Base-by-base conservation (phyloP, 495 filamentous ascomycete species). In the Niebla homalea region DNA sequence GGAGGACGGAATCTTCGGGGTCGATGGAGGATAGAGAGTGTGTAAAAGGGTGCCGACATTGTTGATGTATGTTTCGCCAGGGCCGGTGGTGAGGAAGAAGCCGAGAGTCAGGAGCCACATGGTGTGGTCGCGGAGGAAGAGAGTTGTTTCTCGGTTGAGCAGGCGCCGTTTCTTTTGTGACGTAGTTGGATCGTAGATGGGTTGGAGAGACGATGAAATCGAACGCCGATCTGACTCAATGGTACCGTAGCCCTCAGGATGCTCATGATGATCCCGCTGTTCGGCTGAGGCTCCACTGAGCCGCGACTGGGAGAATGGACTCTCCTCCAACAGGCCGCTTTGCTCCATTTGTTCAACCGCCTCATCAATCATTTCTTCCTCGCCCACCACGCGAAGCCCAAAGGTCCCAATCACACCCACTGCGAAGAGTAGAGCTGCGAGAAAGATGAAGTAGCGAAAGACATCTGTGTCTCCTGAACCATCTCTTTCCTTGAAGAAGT, bases 21-120 rank as follows among this genome's bases (percentile, higher is more conserved):
- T 69, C 10, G 70, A 64, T 11, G 79, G 75, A 0, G 86, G 81
- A 48, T 81, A 85, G 10, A 97, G 70, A 1, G 92, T 89, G 52
- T 84, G 82, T 58, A 95, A 87, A 50, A 98, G 81, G 19, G 90
- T 94, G 39, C 92, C 92, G 42, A 98, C 65, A 57, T 98, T 98
- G 68, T 97, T 98, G 59, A 96, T 88, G 65, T 95, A 98, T 8
- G 89, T 83, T 70, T 98, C 92, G 18, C 90, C 89, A 0, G 92
- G 89, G 3, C 92, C 92, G 45, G 85, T 87, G 52, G 93, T 85
- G 54, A 96, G 73, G 74, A 96, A 94, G 68, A 98, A 93, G 20
- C 90, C 92, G 2, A 80, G 63, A 0, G 89, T 86, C 50, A 98
- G 78, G 68, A 76, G 85, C 92, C 92, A 97, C 90, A 97, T 95